These are phyloP conservation scores for Xylariaceae sp. DNA, from an alignment of 2,329 filamentous ascomycete species.

Conservation along the genomic window DNA sequence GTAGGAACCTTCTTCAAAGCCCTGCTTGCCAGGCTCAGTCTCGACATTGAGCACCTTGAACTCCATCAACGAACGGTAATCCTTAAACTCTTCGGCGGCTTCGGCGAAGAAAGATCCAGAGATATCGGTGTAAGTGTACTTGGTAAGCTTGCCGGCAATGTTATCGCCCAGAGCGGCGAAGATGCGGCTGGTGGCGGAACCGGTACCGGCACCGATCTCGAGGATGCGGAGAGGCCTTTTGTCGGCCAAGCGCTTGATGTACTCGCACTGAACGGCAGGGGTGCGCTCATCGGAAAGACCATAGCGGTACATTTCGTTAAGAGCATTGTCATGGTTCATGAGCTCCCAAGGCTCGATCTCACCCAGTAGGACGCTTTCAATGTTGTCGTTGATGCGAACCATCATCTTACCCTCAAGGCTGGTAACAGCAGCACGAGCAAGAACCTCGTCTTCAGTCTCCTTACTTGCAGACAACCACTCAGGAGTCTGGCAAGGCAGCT, in stretches of 20 bases:
- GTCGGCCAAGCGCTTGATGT: slow-evolving; percentile 26
- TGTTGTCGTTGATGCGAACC: slow-evolving; percentile 29
- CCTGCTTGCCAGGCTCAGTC: slow-evolving; percentile 25
- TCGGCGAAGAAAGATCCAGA: slow-evolving; percentile 35
- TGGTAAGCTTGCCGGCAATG: slow-evolving; percentile 29
- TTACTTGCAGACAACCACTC: slow-evolving; percentile 25
- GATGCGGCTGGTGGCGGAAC: slow-evolving; percentile 37
- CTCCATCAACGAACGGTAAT: slow-evolving; percentile 28
- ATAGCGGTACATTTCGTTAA: slow-evolving; percentile 30
- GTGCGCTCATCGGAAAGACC: slow-evolving; percentile 30
- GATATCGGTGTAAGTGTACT: slow-evolving; percentile 44
- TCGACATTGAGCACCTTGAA: slow-evolving; percentile 31
- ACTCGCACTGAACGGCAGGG: slow-evolving; percentile 28
- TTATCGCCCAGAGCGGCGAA: slow-evolving; percentile 31
- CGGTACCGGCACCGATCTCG: slow-evolving; percentile 40
- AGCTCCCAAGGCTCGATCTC: slow-evolving; percentile 30
- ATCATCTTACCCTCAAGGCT: slow-evolving; percentile 30
- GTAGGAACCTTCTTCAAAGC: slow-evolving; percentile 29
- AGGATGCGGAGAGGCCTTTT: slow-evolving; percentile 36
- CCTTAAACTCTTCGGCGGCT: slow-evolving; percentile 30
- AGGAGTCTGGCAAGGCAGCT: slow-evolving; percentile 26
- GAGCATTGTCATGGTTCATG: slow-evolving; percentile 30
- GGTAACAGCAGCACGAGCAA: slow-evolving; percentile 23
- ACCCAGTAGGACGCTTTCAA: slow-evolving; percentile 26
- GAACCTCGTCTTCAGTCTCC: slow-evolving; percentile 24